Conservation (phyloP, 2,329 filamentous ascomycete genomes). For the Ophiostoma perfectum region DNA sequence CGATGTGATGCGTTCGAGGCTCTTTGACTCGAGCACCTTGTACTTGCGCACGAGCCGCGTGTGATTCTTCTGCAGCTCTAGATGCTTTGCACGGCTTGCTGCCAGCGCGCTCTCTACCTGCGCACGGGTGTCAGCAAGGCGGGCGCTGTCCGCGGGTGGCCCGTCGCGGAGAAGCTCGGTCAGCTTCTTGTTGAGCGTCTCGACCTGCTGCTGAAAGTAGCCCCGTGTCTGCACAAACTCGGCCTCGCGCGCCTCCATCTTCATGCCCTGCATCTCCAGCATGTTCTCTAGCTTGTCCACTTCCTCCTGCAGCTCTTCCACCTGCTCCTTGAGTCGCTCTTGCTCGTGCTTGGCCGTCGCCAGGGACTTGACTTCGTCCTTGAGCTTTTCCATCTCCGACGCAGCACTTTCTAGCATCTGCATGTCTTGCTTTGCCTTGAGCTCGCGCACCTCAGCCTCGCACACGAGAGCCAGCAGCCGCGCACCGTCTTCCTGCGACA, state of each 20-base stretch:
- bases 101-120: conserved; percentile 44
- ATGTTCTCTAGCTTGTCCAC: conserved; percentile 55
- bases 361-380: conserved; percentile 54
- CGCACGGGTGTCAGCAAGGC: conserved; percentile 31
- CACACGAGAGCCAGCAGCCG: conserved; percentile 62
- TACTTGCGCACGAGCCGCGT: conserved; percentile 48
- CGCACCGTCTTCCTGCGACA: conserved; percentile 54
- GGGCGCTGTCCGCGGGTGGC: not conserved
- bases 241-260: conserved; percentile 48
- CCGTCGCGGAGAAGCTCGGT: conserved; percentile 32
- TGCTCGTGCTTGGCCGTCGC: conserved; percentile 54
- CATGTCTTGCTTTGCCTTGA: conserved; percentile 55
- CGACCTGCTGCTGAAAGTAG: conserved; percentile 46
- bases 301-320: conserved; percentile 55
- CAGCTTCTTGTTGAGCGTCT: conserved; percentile 43
- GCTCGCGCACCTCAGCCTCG: conserved; percentile 62
- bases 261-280: conserved; percentile 53
- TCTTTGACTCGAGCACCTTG: conserved; percentile 43
- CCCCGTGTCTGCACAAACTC: conserved; percentile 42
- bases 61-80: conserved; percentile 50
- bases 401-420: conserved; percentile 44
- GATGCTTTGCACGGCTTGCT: conserved; percentile 49
- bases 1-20: conserved; percentile 18
- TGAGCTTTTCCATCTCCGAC: conserved; percentile 55
- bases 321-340: conserved; percentile 53